These are phyloP conservation scores for Proliferodiscus dingleyae DNA, from an alignment of 2,329 filamentous ascomycete species.

Conservation along the genomic window DNA sequence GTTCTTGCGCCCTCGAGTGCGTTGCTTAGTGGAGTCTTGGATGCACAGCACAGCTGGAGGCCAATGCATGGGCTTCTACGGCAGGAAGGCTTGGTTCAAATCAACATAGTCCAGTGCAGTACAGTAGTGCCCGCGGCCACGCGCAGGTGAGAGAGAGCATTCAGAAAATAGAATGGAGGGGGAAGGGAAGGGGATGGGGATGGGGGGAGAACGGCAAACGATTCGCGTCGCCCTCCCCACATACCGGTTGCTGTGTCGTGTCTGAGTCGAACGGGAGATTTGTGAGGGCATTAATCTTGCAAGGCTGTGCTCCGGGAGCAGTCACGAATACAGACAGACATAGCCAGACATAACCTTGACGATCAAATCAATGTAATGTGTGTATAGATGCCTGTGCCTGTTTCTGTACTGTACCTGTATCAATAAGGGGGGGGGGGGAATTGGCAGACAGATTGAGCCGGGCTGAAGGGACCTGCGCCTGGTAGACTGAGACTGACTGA, in stretches of 20 bases:
- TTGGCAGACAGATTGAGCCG: background rate
- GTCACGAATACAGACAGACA: background rate
- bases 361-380: no score
- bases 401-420: no score
- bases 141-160: background rate
- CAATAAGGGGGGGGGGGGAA: background rate
- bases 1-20: background rate
- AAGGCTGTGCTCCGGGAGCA: slow-evolving; percentile 1
- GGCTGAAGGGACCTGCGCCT: background rate
- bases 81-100: slow-evolving; percentile 10
- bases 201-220: slow-evolving; percentile 3
- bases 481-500: no score
- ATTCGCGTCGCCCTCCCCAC: slow-evolving; percentile 19
- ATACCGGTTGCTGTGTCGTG: no score
- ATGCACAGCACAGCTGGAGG: slow-evolving; percentile 21
- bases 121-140: no score
- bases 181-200: slow-evolving; percentile 10
- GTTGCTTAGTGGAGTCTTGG: slow-evolving; percentile 2
- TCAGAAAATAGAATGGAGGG: slow-evolving; percentile 13
- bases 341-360: no score
- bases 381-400: no score
- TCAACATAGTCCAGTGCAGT: no score
- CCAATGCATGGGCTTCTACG: slow-evolving; percentile 17
- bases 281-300: background rate
- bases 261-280: background rate